Evolutionary conservation across 306 rosid species (phyloP).

Genomic region (Vigna reflexopilosa): DNA sequence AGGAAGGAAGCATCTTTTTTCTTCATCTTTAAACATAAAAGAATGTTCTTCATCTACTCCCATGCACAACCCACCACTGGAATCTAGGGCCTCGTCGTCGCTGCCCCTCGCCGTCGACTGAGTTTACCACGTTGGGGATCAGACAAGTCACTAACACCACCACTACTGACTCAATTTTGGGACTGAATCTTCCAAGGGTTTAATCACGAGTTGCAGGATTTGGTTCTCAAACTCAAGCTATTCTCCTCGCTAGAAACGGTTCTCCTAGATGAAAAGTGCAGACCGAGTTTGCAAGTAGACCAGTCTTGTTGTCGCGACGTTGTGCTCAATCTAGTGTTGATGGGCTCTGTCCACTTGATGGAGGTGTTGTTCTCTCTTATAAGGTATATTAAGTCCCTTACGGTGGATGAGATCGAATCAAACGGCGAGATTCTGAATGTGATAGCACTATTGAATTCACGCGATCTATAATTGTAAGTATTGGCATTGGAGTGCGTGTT

Average conservation of each 20-base stretch:
- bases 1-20: too few relatives aligned
- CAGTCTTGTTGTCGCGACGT: conserved; percentile 50
- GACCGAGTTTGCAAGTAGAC: conserved; percentile 58
- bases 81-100: too few relatives aligned
- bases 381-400: conserved; percentile 73
- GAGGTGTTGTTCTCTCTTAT: conserved; percentile 61
- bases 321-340: conserved; percentile 54
- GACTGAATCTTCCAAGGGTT: conserved; percentile 66
- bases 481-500: conserved; percentile 67
- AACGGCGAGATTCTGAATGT: conserved; percentile 63
- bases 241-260: conserved; percentile 56
- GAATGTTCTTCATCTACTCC: too few relatives aligned
- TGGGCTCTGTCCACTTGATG: conserved; percentile 57
- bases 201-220: conserved; percentile 70
- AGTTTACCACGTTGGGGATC: too few relatives aligned
- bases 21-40: too few relatives aligned
- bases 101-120: too few relatives aligned
- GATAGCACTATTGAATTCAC: conserved; percentile 49
- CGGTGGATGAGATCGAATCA: conserved; percentile 78
- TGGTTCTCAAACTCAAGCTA: conserved; percentile 65
- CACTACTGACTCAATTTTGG: conserved; percentile 59
- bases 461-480: conserved; percentile 48
- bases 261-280: conserved; percentile 54
- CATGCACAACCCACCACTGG: too few relatives aligned
- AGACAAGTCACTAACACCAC: too few relatives aligned